phyloP scores from a whole-genome alignment of 441 rosid genomes.

The Syzygium malaccense region DNA sequence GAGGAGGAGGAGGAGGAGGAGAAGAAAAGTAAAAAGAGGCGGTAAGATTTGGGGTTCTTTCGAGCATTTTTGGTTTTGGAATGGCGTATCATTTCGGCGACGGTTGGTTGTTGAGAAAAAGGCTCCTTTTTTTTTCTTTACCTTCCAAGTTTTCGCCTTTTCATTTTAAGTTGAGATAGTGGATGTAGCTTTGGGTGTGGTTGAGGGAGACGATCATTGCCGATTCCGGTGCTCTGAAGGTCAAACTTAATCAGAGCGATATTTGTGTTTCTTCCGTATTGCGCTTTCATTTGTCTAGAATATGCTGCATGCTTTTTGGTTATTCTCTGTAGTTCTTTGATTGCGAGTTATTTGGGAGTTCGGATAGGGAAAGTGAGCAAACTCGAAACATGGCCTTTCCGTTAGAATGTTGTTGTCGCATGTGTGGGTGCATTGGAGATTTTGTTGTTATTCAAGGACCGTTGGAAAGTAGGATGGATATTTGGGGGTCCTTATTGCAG shows the following conservation, averaged over 20 bases:
- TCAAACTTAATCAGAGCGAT: not conserved
- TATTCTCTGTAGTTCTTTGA: not conserved
- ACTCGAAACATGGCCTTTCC: not conserved
- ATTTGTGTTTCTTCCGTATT: not conserved
- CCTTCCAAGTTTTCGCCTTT: not conserved
- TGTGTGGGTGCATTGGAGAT: not conserved
- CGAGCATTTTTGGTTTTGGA: not conserved
- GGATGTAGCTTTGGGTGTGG: not conserved
- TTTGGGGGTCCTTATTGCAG: not conserved
- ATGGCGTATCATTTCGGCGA: not conserved
- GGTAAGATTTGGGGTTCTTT: not conserved
- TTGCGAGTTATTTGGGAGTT: not conserved
- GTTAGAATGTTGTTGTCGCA: not conserved
- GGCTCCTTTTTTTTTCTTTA: not conserved
- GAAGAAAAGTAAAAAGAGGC: not conserved
- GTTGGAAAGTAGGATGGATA: not conserved
- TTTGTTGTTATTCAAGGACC: not conserved
- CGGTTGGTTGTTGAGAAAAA: not conserved
- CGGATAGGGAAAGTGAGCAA: not conserved
- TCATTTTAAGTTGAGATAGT: not conserved
- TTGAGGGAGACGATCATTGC: not conserved
- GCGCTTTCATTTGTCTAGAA: not conserved
- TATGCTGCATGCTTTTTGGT: not conserved
- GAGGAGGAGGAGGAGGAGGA: constrained; percentile 10
- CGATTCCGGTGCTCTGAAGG: not conserved